Conservation (phyloP, 2,329 filamentous ascomycete species). For the Hypoxylon sp. region DNA sequence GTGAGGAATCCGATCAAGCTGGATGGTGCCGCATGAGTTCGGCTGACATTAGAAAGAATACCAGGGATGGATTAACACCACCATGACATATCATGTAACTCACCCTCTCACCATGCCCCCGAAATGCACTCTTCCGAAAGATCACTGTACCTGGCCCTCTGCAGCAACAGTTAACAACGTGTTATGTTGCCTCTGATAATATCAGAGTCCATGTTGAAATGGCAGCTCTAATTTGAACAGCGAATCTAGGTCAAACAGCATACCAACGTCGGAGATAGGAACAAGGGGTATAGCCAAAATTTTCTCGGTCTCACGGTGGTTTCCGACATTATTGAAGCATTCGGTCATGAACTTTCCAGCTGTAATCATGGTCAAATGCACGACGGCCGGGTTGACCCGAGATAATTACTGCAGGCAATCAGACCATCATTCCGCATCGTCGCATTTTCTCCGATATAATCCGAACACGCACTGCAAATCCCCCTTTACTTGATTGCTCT, state of each 20-base stretch:
- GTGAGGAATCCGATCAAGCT: too few species aligned
- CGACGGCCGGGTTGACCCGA: conserved; percentile 20
- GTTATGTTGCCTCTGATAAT: not conserved
- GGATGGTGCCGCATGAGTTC: too few species aligned
- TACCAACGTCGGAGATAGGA: not conserved
- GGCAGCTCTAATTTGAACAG: not conserved
- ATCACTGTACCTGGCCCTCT: too few species aligned
- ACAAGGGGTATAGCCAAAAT: not conserved
- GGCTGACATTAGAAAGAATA: too few species aligned
- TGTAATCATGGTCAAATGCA: conserved; percentile 12
- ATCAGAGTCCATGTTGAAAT: not conserved
- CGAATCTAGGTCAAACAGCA: not conserved
- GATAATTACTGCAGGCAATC: conserved; percentile 13
- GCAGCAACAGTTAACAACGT: too few species aligned
- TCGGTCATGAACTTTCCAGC: conserved; percentile 2
- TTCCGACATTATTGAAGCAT: conserved; percentile 2
- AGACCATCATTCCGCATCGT: conserved; percentile 17
- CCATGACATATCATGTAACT: too few species aligned
- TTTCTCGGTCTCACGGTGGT: not conserved
- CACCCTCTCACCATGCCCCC: too few species aligned
- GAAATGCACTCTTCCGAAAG: too few species aligned
- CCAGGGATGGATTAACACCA: too few species aligned
- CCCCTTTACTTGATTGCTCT: conserved; percentile 18
- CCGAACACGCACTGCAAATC: conserved; percentile 28
- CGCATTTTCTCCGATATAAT: conserved; percentile 28